A percentile compares a stretch with the other conserved stretches of the same genome.
phyloP scores from a whole-genome alignment of 2,329 filamentous ascomycete genomes.

The Aphanocladium album region DNA sequence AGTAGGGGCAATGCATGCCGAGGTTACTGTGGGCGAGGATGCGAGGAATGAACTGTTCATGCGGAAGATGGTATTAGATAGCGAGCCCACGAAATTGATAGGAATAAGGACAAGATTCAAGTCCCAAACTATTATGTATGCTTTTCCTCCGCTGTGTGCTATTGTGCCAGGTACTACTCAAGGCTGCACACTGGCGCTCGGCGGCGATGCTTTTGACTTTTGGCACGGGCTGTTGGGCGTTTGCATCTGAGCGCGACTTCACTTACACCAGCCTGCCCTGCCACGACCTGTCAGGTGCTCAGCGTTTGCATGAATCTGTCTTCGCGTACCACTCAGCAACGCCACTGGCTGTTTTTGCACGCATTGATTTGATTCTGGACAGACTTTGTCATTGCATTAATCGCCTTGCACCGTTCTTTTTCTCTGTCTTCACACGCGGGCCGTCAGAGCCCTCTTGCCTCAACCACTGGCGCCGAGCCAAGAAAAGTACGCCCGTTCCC shows the following conservation, averaged over 20 bases:
- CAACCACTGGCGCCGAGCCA: neutral
- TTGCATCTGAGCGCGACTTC: neutral
- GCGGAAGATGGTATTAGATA: neutral
- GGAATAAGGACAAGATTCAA: constrained; percentile 7
- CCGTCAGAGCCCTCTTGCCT: neutral
- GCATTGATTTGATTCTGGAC: neutral
- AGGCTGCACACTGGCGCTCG: neutral
- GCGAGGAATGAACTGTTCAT: constrained; percentile 3
- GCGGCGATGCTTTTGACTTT: neutral
- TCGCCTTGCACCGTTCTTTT: neutral
- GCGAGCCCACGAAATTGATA: constrained; percentile 2
- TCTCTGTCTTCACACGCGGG: neutral
- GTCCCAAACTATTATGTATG: neutral
- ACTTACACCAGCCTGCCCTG: neutral
- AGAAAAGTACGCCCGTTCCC: neutral
- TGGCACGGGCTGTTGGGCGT: neutral
- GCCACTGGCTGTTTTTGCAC: neutral
- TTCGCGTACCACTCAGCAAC: neutral
- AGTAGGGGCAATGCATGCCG: constrained; percentile 1
- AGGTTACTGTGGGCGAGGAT: neutral
- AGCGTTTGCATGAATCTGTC: neutral
- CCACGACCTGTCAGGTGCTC: neutral
- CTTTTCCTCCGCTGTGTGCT: neutral
- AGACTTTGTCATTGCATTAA: no score
- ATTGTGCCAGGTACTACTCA: neutral